Base-by-base conservation (phyloP, 2,329 filamentous ascomycete species). In the Aspergillus ochraceoroseus region DNA sequence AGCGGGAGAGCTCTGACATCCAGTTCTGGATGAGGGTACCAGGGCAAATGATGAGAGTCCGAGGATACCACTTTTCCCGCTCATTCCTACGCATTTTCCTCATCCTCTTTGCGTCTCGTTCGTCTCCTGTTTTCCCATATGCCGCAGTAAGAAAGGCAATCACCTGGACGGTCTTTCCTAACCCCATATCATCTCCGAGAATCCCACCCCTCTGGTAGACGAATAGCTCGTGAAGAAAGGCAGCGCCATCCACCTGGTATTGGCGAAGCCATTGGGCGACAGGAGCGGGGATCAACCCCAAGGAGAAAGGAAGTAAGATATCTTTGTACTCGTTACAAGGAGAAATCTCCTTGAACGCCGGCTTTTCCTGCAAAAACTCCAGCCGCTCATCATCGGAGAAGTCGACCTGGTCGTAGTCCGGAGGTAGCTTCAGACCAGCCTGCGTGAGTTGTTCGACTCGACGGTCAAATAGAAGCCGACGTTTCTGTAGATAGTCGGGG, bases 131-230 rank as follows among this genome's bases (percentile, higher is more conserved):
- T 67, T 98, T 98, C 5, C 92, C 92, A 60, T 95, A 98, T 0
- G 88, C 89, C 1, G 82, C 87, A 0, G 87, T 86, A 14, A 98
- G 70, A 51, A 98, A 96, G 0, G 89, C 85, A 42, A 88, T 92
- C 17, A 98, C 87, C 63, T 98, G 92, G 2, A 98, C 87, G 0
- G 92, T 98, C 65, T 98, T 98, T 0, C 92, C 92, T 20, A 98
- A 66, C 13, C 92, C 92, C 92, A 98, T 98, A 57, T 98, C 92
- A 58, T 98, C 92, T 2, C 90, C 89, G 0, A 98, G 73, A 14
- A 98, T 85, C 1, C 85, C 87, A 1, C 92, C 92, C 53, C 83
- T 83, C 57, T 98, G 92, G 51, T 87, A 90, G 3, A 95, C 83
- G 58, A 96, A 96, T 14, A 86, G 76, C 44, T 86, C 78, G 59